Conservation (phyloP, 2,329 filamentous ascomycete species). For the Aspergillus tanneri region DNA sequence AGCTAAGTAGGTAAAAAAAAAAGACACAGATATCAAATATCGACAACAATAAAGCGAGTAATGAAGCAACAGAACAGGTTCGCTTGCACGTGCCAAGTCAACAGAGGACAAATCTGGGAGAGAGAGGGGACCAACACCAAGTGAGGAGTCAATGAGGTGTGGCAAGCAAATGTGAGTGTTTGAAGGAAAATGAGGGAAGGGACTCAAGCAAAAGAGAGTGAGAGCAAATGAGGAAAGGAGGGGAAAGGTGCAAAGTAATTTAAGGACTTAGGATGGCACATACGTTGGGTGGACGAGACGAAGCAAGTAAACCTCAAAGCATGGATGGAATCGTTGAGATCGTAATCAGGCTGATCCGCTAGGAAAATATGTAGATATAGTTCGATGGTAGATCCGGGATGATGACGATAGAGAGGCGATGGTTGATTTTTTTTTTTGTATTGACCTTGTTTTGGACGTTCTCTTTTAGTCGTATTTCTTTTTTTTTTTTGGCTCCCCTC, state of each 20-base stretch:
- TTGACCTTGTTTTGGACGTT: slow-evolving; percentile 12
- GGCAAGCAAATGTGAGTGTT: slow-evolving; percentile 1
- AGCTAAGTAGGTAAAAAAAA: not conserved
- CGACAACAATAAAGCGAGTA: not conserved
- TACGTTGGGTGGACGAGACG: slow-evolving; percentile 24
- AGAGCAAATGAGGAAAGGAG: slow-evolving; percentile 4
- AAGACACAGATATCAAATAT: not conserved
- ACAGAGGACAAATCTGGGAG: not conserved
- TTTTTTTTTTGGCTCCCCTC: slow-evolving; percentile 19
- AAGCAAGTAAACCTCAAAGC: slow-evolving; percentile 24
- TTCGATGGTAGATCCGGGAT: slow-evolving; percentile 5
- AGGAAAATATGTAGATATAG: slow-evolving; percentile 13
- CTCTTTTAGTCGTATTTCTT: slow-evolving; percentile 15
- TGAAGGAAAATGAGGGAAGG: slow-evolving; percentile 1
- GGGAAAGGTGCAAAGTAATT: slow-evolving; percentile 8
- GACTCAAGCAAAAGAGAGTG: not conserved
- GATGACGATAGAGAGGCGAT: slow-evolving; percentile 12
- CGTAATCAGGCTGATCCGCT: slow-evolving; percentile 17
- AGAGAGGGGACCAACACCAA: not conserved
- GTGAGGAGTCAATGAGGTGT: slow-evolving; percentile 3
- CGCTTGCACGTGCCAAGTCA: not conserved
- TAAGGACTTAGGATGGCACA: slow-evolving; percentile 16
- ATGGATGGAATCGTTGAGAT: slow-evolving; percentile 24
- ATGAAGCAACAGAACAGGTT: not conserved
- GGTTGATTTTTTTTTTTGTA: slow-evolving; percentile 7